Conservation (phyloP, 495 filamentous ascomycete species). For the Sabuloglossum arenarium region DNA sequence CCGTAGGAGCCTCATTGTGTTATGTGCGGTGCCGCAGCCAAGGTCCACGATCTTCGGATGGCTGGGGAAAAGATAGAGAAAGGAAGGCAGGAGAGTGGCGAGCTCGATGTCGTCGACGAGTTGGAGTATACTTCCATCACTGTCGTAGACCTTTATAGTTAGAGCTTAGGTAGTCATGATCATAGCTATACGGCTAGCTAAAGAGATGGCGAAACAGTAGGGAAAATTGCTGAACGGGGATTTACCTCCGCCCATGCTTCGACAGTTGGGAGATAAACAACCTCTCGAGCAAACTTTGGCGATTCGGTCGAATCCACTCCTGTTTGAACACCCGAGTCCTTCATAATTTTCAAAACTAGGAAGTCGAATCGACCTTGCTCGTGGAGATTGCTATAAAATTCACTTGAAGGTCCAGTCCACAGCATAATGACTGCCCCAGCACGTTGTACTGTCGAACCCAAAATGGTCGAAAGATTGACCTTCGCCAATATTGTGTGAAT, state of each 20-base stretch:
- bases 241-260: not conserved
- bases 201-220: not conserved
- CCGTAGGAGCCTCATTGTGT: not conserved
- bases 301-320: not conserved
- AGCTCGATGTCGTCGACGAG: not conserved
- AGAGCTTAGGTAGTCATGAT: not conserved
- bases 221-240: not conserved
- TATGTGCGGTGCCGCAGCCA: not conserved
- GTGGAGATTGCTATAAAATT: too few relatives aligned
- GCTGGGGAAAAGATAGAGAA: not conserved
- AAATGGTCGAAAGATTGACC: too few relatives aligned
- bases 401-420: too few relatives aligned
- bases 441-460: too few relatives aligned
- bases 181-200: too few relatives aligned
- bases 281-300: not conserved
- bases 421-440: too few relatives aligned
- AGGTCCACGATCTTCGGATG: not conserved
- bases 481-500: not conserved
- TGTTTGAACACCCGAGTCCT: not conserved
- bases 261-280: not conserved
- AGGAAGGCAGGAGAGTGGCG: not conserved
- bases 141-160: not conserved
- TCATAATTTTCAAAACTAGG: not conserved
- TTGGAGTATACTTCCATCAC: not conserved
- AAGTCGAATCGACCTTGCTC: too few relatives aligned